Evolutionary conservation across 768 basidiomycete species (phyloP).

Genomic region (Ramaria sp.): DNA sequence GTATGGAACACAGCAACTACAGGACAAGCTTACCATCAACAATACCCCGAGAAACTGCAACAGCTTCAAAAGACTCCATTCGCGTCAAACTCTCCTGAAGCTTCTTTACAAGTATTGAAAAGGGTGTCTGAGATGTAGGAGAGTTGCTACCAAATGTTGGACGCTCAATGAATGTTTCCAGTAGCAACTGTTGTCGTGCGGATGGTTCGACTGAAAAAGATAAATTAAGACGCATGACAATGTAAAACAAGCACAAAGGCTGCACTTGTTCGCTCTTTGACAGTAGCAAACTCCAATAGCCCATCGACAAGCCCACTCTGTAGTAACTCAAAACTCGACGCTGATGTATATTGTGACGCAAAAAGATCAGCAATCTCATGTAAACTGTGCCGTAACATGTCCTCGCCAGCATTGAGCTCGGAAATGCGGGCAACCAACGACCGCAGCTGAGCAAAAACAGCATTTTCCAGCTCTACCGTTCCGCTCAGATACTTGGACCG

Average conservation of each 20-base stretch:
- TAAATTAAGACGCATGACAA: neutral
- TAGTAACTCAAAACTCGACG: constrained; percentile 92
- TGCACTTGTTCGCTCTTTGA: constrained; percentile 49
- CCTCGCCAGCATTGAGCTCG: constrained; percentile 49
- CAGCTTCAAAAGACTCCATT: constrained; percentile 93
- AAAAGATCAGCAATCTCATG: constrained; percentile 9
- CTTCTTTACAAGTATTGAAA: constrained; percentile 83
- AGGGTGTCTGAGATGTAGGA: constrained; percentile 39
- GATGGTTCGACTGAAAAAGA: constrained; percentile 42
- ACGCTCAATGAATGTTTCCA: constrained; percentile 63
- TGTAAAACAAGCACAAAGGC: constrained; percentile 12
- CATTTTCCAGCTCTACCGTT: constrained; percentile 25
- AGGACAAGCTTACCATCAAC: constrained; percentile 52
- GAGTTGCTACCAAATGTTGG: constrained; percentile 31
- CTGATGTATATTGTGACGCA: constrained; percentile 45
- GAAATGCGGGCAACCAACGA: constrained; percentile 26
- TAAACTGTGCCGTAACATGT: constrained; percentile 23
- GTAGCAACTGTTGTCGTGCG: constrained; percentile 66
- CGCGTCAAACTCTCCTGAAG: constrained; percentile 91
- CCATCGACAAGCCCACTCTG: constrained; percentile 91
- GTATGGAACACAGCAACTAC: neutral
- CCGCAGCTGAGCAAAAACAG: constrained; percentile 1
- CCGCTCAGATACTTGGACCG: constrained; percentile 63
- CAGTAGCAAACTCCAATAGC: constrained; percentile 71
- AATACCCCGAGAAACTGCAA: constrained; percentile 73